Evolutionary conservation across 768 basidiomycete species (phyloP), one percentile per base, ranked within the genome.

Genomic region (Phylloporus rhodoxanthus): DNA sequence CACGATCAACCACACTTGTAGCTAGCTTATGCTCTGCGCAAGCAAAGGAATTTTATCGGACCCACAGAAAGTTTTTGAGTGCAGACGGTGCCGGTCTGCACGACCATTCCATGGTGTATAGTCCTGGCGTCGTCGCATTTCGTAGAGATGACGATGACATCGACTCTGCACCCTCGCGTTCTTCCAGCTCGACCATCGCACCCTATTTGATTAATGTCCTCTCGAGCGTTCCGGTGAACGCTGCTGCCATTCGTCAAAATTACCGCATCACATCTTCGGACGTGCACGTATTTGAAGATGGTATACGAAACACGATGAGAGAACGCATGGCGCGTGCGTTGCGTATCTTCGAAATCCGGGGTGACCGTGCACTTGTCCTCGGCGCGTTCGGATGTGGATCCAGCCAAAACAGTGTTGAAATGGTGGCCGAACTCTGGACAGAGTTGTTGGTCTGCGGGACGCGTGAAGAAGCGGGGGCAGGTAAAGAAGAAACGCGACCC

Each of bases 101-200:
- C n/a, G 74, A 75, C 48, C 74, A 76, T 45, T 70, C 75, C 15
- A 72, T 76, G 66, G 68, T 77, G 30, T 77, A 74, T 57, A 70
- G 70, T 29, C 75, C 75, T 8, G 66, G 66, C 14, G 70, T 77
- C 23, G 64, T 69, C 37, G 70, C 68, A 7, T 68, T 76, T 58
- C 66, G 74, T n/a, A 67, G 67, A 41, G 75, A 75, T 36, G 62
- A 69, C 21, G 62, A 53, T 20, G 64, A 60, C 45, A 32, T 25
- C 14, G 45, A 57, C 26, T 29, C 20, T 26, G 45, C 47, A 29
- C n/a, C 23, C 19, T 55, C 45, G 21, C 10, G 20, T 48, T 53
- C 56, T 47, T 50, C 56, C 23, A 47, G 50, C 55, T 62, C 50
- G 56, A 71, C 71, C 54, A 67, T 72, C 26, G 19, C 68, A 11